Evolutionary conservation across 1,139 yeast species (phyloP).

Genomic region (Ogataea hybrid): DNA sequence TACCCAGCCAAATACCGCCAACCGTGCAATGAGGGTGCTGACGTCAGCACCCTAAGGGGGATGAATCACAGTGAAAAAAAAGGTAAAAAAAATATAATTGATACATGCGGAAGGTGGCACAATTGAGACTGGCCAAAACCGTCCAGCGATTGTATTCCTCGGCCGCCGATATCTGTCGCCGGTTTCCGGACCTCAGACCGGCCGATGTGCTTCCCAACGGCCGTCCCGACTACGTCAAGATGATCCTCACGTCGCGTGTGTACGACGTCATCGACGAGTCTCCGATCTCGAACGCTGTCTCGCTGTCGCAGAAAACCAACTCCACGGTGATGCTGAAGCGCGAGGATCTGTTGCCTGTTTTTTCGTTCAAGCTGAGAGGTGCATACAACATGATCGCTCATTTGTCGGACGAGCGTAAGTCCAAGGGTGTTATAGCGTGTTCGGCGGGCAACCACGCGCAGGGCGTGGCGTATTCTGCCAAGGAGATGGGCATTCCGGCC

Average conservation of each 20-base stretch:
- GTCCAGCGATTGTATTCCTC: conserved; percentile 3
- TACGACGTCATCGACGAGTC: conserved; percentile 94
- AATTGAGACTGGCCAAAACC: neutral
- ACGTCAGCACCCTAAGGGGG: neutral
- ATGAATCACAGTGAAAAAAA: neutral
- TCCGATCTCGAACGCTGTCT: conserved; percentile 75
- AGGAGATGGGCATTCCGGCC: conserved; percentile 80
- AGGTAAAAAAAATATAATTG: neutral
- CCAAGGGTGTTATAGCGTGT: no score
- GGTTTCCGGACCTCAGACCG: conserved; percentile 48
- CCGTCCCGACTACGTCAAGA: conserved; percentile 89
- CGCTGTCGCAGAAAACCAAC: conserved; percentile 69
- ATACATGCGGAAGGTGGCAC: conserved; percentile 1
- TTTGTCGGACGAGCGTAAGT: no score
- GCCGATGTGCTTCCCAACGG: conserved; percentile 57
- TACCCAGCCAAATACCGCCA: neutral
- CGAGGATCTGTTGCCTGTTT: conserved; percentile 92
- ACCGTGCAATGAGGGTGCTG: neutral
- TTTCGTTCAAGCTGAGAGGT: no score
- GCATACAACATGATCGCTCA: no score
- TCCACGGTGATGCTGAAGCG: conserved; percentile 77
- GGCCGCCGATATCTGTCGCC: conserved; percentile 14
- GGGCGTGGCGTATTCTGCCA: conserved; percentile 94
- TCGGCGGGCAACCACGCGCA: conserved; percentile 99
- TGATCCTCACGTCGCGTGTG: conserved; percentile 87